Evolutionary conservation across 306 rosid genomes (phyloP), one percentile per base, ranked within the genome.

Genomic region (Nissolia schottii): DNA sequence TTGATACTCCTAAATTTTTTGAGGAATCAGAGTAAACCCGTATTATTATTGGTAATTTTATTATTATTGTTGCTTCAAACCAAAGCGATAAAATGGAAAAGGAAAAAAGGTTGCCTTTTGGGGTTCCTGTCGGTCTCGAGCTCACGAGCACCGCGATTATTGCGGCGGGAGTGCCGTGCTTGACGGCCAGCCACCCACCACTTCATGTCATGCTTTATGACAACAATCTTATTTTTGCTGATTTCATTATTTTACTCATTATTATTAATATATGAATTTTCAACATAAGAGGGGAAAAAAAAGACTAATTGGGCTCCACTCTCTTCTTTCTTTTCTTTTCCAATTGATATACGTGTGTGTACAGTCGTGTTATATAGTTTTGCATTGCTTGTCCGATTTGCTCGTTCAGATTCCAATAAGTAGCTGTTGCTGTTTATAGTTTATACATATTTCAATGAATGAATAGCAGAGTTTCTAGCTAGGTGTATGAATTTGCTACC

Each of bases 161-260:
- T 83, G 86, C 91, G 94, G 98, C 94, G 85, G 80, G 69, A 77
- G 83, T 84, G 87, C 90, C 86, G 87, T 82, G 80, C 35, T 51
- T 37, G 43, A 37, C 43, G 43, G 43, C 43, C 1, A 37, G n/a
- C 43, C 43, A 37, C 11, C 43, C 38, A 6, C 77, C 66, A 67
- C 25, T 1, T 37, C 53, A 59, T 13, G 34, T 31, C 20, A n/a
- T n/a, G n/a, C 16, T 63, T 51, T 7, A 10, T 2, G 27, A 29
- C 3, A 8, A 53, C 31, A 41, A 55, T 61, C 11, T 37, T 37
- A 53, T 53, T 62, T 73, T 60, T 13, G 23, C 25, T 64, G 68
- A 74, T 74, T 80, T 25, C 67, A 66, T 74, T 68, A 70, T 71
- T 58, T 68, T n/a, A n/a, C n/a, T n/a, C n/a, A n/a, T n/a, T n/a